Conservation (phyloP, 768 basidiomycete genomes). For the Pisolithus tinctorius region DNA sequence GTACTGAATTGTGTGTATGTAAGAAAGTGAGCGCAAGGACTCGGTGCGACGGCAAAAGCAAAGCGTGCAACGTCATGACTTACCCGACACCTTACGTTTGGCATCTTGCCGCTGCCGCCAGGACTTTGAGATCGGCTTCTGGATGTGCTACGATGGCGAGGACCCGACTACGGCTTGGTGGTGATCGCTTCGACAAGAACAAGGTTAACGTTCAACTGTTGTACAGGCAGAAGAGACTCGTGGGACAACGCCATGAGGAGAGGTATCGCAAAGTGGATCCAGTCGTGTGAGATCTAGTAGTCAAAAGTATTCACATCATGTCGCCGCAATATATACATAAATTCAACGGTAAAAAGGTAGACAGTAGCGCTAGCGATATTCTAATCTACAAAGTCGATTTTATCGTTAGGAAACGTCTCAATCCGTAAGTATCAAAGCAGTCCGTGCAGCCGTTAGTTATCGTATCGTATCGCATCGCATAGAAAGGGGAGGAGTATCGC, state of each 20-base stretch:
- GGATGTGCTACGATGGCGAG: too few species aligned
- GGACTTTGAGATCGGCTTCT: too few species aligned
- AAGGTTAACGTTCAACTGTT: too few species aligned
- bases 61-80: background rate
- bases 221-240: background rate
- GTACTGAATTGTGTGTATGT: conserved; percentile 10
- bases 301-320: conserved; percentile 4
- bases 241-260: background rate
- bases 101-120: background rate
- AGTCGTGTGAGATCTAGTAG: background rate
- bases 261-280: background rate
- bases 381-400: conserved; percentile 13
- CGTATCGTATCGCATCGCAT: conserved; percentile 20
- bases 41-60: background rate
- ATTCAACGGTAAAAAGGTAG: conserved; percentile 3
- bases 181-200: too few species aligned
- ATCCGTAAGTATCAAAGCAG: conserved; percentile 10
- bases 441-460: conserved; percentile 18
- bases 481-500: conserved; percentile 12
- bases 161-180: too few species aligned
- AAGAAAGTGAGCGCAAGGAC: conserved; percentile 2
- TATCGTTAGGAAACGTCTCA: conserved; percentile 5
- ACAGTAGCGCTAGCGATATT: conserved; percentile 1
- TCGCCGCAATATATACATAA: conserved; percentile 1
- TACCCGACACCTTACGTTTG: background rate